Evolutionary conservation across 495 filamentous ascomycete genomes (phyloP), one percentile per base, ranked within the genome.

Genomic region (Lophiostoma macrostomum): DNA sequence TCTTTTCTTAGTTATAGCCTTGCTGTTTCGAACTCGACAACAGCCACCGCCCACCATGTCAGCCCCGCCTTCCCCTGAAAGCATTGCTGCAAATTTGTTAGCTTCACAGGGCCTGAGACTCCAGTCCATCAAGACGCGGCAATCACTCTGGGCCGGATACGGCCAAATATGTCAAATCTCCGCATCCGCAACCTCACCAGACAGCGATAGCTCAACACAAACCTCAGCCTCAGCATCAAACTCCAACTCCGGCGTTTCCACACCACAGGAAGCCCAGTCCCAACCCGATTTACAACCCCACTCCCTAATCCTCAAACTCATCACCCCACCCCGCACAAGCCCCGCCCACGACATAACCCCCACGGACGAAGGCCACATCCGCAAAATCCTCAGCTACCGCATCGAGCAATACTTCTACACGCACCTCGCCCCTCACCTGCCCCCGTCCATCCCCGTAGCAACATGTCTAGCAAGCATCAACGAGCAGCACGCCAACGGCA

Each of bases 391-490:
- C 50, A 74, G 70, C 59, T 76, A 76, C 53, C 62, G 64, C 28
- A 71, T 70, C n/a, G 74, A 76, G 39, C 72, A 73, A 40, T 69
- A 68, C 51, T 76, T 76, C 50, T 76, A 76, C 56, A 43, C 54
- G 6, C 53, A 69, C 18, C 58, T 75, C 10, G 67, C 69, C 7
- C 54, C 63, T 0, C 41, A 30, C 0, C 53, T 76, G 7, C 48
- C 61, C 5, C 37, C 45, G 10, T 60, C 60, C 6, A 45, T 67
- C n/a, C 53, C 68, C 1, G 53, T 67, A 2, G 63, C 67, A 0
- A 46, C 61, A 8, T 71, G 64, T 37, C 37, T 73, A 39, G 63
- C 69, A 5, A 54, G 51, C 14, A 61, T 60, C 5, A 63, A 64
- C 8, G 49, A 60, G 10, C 54, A 61, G 7, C 56, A 63, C 23